Evolutionary conservation across 345 rosid species (phyloP).

Genomic region (Populus pruinosa): DNA sequence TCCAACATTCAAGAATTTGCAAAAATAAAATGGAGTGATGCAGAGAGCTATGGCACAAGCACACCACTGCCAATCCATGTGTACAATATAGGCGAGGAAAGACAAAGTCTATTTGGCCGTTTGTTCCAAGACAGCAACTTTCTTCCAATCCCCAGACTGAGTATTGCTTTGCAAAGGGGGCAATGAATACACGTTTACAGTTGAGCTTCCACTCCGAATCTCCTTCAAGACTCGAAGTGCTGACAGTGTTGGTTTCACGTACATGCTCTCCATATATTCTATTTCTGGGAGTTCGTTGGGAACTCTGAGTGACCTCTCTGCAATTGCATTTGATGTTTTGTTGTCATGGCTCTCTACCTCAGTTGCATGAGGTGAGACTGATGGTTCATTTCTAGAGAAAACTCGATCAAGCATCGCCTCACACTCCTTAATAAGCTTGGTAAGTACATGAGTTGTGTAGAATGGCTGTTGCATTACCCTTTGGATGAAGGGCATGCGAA

Average conservation of each 20-base stretch:
- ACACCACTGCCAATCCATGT: not conserved
- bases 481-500: slow-evolving; percentile 86
- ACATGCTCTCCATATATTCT: slow-evolving; percentile 59
- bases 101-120: not conserved
- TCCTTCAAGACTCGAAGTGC: slow-evolving; percentile 70
- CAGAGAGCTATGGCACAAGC: not conserved
- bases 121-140: slow-evolving; percentile 16
- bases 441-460: slow-evolving; percentile 80
- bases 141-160: slow-evolving; percentile 9
- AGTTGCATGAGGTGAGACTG: slow-evolving; percentile 22
- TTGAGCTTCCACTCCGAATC: slow-evolving; percentile 81
- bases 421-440: slow-evolving; percentile 76
- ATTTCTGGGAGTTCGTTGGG: slow-evolving; percentile 62
- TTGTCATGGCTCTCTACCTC: slow-evolving; percentile 23
- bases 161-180: slow-evolving; percentile 60
- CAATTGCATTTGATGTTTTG: slow-evolving; percentile 29
- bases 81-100: not conserved
- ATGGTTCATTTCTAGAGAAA: slow-evolving; percentile 41
- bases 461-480: slow-evolving; percentile 93
- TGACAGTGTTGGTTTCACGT: slow-evolving; percentile 73
- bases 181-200: slow-evolving; percentile 75
- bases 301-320: slow-evolving; percentile 26
- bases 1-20: not conserved
- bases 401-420: slow-evolving; percentile 70
- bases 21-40: not conserved